These are phyloP conservation scores for Lasiodiplodia sp. DNA, from an alignment of 2,329 filamentous ascomycete species.

Conservation along the genomic window DNA sequence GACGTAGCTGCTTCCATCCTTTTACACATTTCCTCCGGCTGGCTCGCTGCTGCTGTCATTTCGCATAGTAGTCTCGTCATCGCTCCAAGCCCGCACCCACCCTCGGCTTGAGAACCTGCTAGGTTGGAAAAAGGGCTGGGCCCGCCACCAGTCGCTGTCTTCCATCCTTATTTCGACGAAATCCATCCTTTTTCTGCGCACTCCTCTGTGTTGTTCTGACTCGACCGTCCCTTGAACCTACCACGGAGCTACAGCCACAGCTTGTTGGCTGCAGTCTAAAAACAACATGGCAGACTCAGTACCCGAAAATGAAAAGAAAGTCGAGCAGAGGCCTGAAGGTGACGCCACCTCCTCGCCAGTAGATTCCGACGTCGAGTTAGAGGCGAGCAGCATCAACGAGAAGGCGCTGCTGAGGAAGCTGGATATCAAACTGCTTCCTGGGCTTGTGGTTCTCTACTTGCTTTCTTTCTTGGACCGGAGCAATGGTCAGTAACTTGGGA, in stretches of 20 bases:
- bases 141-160: neutral
- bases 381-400: conserved; percentile 58
- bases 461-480: conserved; percentile 48
- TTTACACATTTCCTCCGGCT: conserved; percentile 9
- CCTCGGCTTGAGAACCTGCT: neutral
- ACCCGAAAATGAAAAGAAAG: conserved; percentile 13
- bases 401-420: conserved; percentile 65
- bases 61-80: conserved; percentile 5
- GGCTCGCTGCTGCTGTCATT: conserved; percentile 8
- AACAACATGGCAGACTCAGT: conserved; percentile 1
- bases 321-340: conserved; percentile 4
- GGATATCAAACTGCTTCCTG: conserved; percentile 51
- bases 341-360: neutral
- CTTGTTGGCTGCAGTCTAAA: neutral
- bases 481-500: conserved; percentile 37
- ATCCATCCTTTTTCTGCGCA: neutral
- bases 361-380: conserved; percentile 17
- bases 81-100: neutral
- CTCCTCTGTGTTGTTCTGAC: neutral
- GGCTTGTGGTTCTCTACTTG: conserved; percentile 52
- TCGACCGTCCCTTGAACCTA: neutral
- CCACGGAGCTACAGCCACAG: neutral
- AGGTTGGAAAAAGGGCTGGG: conserved; percentile 3
- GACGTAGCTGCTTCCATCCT: neutral
- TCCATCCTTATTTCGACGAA: neutral